These are phyloP conservation scores for Theobroma cacao DNA, from an alignment of 345 rosid species.

Conservation along the genomic window DNA sequence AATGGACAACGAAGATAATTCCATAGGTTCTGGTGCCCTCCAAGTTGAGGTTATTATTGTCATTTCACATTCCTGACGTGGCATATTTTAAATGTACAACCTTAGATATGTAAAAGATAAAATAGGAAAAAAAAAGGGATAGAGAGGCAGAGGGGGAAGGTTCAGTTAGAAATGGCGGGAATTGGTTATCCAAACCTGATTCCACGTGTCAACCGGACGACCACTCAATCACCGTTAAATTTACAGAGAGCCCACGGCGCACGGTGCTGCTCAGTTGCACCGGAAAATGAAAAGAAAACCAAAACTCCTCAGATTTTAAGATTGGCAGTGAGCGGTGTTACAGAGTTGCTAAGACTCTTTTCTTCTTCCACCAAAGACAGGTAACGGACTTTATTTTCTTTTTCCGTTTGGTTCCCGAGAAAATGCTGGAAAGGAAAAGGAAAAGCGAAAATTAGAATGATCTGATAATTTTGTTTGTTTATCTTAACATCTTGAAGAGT, in stretches of 20 bases:
- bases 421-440: background rate
- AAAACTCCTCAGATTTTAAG: conserved; percentile 49
- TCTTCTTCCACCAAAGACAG: conserved; percentile 43
- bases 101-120: background rate
- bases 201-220: conserved; percentile 2
- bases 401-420: conserved; percentile 17
- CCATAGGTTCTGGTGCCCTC: no score
- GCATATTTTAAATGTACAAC: background rate
- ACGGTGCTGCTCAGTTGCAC: conserved; percentile 47
- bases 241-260: conserved; percentile 34
- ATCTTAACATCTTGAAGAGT: conserved; percentile 1
- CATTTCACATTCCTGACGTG: background rate
- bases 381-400: conserved; percentile 15
- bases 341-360: conserved; percentile 66
- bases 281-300: conserved; percentile 16
- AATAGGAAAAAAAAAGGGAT: background rate
- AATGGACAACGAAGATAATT: no score
- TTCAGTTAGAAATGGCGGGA: conserved; percentile 38
- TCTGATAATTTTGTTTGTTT: background rate
- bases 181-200: conserved; percentile 20
- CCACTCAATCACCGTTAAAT: background rate
- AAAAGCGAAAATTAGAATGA: background rate
- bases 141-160: background rate
- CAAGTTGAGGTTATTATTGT: background rate
- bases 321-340: conserved; percentile 68